phyloP scores from a whole-genome alignment of 148 eudicot species.

The Beta vulgaris region DNA sequence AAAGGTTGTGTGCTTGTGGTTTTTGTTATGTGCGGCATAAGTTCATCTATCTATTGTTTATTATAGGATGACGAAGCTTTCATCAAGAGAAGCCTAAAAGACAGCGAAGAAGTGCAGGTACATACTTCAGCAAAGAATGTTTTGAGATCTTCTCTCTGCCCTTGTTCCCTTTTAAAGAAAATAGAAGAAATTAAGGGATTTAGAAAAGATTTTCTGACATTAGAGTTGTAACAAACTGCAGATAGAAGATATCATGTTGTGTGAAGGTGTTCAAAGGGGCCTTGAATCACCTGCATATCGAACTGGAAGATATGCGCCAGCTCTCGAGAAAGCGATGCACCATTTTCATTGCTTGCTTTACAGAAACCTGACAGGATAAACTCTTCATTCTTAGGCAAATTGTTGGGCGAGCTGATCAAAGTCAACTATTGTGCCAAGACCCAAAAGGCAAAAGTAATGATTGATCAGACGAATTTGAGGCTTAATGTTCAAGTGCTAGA shows the following conservation, averaged over 20 bases:
- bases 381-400: not conserved
- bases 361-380: conserved; percentile 21
- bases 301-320: conserved; percentile 71
- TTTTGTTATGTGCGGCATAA: not conserved
- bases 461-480: not conserved
- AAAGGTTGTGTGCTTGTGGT: no score
- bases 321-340: conserved; percentile 80
- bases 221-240: conserved; percentile 22
- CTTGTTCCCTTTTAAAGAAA: not conserved
- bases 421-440: not conserved
- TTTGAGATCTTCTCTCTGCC: not conserved
- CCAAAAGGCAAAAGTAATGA: not conserved
- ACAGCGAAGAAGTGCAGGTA: conserved; percentile 88
- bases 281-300: conserved; percentile 76
- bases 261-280: conserved; percentile 87
- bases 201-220: not conserved
- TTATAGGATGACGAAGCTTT: conserved; percentile 60
- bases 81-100: conserved; percentile 58
- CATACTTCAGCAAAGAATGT: no score
- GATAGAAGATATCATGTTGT: conserved; percentile 72
- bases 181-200: not conserved
- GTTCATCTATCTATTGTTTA: not conserved
- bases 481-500: not conserved
- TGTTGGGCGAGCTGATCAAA: no score
- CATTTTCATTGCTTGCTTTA: conserved; percentile 78